Evolutionary conservation across 768 basidiomycete species (phyloP).

Genomic region (Butyriboletus loyo): DNA sequence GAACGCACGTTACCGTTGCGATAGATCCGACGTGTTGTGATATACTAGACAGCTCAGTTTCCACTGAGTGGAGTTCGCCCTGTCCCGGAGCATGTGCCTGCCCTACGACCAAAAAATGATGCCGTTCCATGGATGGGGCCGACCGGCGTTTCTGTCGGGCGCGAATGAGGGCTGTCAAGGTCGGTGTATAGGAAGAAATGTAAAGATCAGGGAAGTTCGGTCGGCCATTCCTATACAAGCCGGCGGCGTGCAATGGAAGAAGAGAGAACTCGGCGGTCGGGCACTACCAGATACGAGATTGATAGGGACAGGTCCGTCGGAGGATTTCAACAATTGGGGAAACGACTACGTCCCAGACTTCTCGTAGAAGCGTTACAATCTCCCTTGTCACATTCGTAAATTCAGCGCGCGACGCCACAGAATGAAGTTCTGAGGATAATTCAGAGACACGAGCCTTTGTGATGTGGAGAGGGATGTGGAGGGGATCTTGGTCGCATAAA

Average conservation of each 20-base stretch:
- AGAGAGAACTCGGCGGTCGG: background rate
- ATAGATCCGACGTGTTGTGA: background rate
- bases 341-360: background rate
- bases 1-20: background rate
- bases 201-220: no score
- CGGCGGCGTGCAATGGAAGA: no score
- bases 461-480: background rate
- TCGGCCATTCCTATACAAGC: no score
- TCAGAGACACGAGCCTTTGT: background rate
- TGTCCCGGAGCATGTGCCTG: background rate
- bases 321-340: background rate
- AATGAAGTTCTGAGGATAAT: background rate
- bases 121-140: background rate
- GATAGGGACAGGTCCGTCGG: background rate
- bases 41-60: background rate
- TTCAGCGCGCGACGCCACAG: background rate
- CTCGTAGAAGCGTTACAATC: background rate
- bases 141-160: no score
- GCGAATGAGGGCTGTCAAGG: no score
- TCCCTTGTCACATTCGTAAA: background rate
- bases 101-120: background rate
- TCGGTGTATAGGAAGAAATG: no score
- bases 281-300: background rate
- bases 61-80: background rate
- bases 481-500: background rate